Conservation (phyloP, 1,284 basidiomycete genomes). For the Takashimella tepidaria region DNA sequence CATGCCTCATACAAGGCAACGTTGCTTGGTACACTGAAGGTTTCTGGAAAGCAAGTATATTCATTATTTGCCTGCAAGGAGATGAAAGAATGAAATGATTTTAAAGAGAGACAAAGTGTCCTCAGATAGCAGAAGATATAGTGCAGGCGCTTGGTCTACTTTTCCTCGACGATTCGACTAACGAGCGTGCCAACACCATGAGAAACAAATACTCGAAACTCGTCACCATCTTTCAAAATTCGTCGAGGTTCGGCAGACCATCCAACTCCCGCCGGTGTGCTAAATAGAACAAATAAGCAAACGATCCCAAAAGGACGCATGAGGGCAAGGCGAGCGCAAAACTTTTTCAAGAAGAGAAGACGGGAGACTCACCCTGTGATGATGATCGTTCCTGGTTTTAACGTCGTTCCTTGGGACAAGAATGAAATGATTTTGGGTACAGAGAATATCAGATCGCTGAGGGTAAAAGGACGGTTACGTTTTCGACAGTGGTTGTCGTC, state of each 20-base stretch:
- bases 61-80: too few relatives aligned
- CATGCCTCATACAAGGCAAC: too few relatives aligned
- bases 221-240: constrained; percentile 44
- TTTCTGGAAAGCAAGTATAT: too few relatives aligned
- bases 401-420: constrained; percentile 79
- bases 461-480: background rate
- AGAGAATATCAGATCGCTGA: constrained; percentile 48
- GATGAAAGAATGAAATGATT: too few relatives aligned
- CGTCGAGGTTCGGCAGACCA: constrained; percentile 35
- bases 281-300: too few relatives aligned
- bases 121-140: too few relatives aligned
- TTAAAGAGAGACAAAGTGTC: too few relatives aligned
- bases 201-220: constrained; percentile 46
- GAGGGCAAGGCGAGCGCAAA: too few relatives aligned
- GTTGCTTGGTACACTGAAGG: too few relatives aligned
- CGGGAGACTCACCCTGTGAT: constrained; percentile 53
- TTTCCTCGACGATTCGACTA: constrained; percentile 47
- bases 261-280: constrained; percentile 48
- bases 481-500: too few relatives aligned
- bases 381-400: constrained; percentile 74
- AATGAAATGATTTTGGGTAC: constrained; percentile 54
- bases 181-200: constrained; percentile 49
- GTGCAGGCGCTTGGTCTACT: too few relatives aligned
- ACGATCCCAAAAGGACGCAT: too few relatives aligned
- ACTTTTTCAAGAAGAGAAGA: background rate